phyloP scores from a whole-genome alignment of 2,329 filamentous ascomycete genomes.

The Apiospora malaysiana region DNA sequence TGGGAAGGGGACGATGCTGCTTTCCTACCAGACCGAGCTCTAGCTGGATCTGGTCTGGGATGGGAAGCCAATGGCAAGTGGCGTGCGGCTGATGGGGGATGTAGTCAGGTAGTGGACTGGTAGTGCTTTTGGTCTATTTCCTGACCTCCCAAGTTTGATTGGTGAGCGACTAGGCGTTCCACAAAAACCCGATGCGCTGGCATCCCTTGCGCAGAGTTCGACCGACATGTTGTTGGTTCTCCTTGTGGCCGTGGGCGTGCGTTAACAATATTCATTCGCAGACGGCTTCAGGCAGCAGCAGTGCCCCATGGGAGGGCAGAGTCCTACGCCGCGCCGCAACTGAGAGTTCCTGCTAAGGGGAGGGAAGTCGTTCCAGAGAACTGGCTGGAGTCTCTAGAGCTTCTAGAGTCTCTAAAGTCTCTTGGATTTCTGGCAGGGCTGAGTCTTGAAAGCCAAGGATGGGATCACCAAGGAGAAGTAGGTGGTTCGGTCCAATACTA shows the following conservation, averaged over 20 bases:
- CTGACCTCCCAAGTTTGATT: background rate
- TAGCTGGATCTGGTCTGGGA: background rate
- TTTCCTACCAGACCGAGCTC: background rate
- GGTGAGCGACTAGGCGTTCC: background rate
- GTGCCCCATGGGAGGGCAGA: background rate
- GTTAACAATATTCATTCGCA: background rate
- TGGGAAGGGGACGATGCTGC: background rate
- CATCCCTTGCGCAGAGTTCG: constrained; percentile 10
- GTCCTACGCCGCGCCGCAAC: background rate
- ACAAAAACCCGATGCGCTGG: constrained; percentile 11
- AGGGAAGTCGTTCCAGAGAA: background rate
- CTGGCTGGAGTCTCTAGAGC: background rate
- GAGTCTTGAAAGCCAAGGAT: background rate
- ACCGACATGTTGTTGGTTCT: background rate
- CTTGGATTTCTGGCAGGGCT: background rate
- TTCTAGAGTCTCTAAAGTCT: background rate
- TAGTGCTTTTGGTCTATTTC: background rate
- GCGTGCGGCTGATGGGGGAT: constrained; percentile 5
- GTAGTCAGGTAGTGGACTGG: constrained; percentile 1
- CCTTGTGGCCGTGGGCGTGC: background rate
- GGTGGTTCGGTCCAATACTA: background rate
- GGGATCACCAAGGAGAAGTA: background rate
- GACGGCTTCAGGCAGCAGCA: background rate
- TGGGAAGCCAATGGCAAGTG: background rate
- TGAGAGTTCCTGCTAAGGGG: background rate